phyloP scores from a whole-genome alignment of 139 green algal species.

The Haematococcus lacustris region DNA sequence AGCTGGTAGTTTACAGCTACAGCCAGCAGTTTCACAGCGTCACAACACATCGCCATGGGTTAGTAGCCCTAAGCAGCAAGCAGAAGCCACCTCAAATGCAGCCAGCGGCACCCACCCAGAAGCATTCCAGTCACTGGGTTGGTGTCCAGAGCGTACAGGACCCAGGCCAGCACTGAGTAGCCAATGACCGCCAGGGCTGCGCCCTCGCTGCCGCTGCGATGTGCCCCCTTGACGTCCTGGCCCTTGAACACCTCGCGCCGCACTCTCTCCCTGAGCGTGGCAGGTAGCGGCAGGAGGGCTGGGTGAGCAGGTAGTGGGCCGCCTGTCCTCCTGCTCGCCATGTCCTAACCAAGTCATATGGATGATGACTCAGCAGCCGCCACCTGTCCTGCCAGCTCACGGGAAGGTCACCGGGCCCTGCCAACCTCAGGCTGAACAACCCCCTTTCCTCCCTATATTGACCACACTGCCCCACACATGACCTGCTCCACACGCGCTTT shows the following conservation, averaged over 20 bases:
- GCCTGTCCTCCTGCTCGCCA: too few relatives aligned
- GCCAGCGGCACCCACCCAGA: conserved; percentile 28
- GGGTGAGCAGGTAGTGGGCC: too few relatives aligned
- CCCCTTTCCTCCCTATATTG: too few relatives aligned
- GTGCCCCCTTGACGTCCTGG: conserved; percentile 53
- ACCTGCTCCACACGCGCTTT: too few relatives aligned
- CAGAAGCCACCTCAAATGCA: background rate
- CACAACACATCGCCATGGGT: background rate
- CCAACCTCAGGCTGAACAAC: too few relatives aligned
- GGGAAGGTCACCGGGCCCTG: too few relatives aligned
- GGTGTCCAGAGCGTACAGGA: conserved; percentile 43
- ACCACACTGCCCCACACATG: too few relatives aligned
- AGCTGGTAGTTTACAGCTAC: background rate
- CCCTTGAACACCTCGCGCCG: conserved; percentile 75
- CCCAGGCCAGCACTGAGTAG: conserved; percentile 46
- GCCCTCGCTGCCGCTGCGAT: conserved; percentile 62
- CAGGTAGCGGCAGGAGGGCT: too few relatives aligned
- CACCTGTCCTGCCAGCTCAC: too few relatives aligned
- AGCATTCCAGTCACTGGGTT: conserved; percentile 51
- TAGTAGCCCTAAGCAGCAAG: too few relatives aligned
- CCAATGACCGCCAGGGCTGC: conserved; percentile 54
- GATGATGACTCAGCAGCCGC: too few relatives aligned
- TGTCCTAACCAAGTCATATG: too few relatives aligned
- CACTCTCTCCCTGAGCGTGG: conserved; percentile 62
- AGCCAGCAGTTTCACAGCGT: background rate